A percentile compares a stretch with the other conserved stretches of the same genome.
Evolutionary conservation across 179 eudicot species (phyloP).

Genomic region (Gypsophila paniculata): DNA sequence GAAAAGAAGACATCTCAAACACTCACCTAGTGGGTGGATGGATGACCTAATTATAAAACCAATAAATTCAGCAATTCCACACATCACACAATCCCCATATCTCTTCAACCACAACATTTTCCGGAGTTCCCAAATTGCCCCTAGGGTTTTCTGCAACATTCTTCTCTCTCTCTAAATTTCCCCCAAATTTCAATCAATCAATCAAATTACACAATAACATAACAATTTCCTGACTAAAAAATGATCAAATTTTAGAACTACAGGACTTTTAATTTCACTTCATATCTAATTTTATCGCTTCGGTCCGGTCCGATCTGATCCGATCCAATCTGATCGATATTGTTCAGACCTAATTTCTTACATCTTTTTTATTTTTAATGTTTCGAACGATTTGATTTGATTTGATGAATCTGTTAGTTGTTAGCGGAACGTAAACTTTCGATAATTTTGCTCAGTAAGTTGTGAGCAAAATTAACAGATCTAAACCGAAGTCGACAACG

Average conservation of each 20-base stretch:
- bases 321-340: neutral
- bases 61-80: no score
- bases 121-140: constrained; percentile 5
- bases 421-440: constrained; percentile 15
- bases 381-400: neutral
- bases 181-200: constrained; percentile 2
- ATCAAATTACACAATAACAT: neutral
- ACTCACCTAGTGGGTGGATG: neutral
- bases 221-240: constrained; percentile 20
- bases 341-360: constrained; percentile 22
- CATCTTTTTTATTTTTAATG: neutral
- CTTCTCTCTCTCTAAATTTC: neutral
- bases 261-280: constrained; percentile 3
- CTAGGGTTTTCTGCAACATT: neutral
- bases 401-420: constrained; percentile 23
- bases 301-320: neutral
- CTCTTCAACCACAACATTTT: neutral
- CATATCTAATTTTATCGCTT: constrained; percentile 26
- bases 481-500: neutral
- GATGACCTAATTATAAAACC: neutral
- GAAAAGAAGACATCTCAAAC: neutral
- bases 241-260: neutral
- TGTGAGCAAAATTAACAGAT: neutral
- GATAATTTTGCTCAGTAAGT: no score
- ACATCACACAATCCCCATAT: no score